phyloP scores from a whole-genome alignment of 108 stramenopile species.

The Ochromonas danica region DNA sequence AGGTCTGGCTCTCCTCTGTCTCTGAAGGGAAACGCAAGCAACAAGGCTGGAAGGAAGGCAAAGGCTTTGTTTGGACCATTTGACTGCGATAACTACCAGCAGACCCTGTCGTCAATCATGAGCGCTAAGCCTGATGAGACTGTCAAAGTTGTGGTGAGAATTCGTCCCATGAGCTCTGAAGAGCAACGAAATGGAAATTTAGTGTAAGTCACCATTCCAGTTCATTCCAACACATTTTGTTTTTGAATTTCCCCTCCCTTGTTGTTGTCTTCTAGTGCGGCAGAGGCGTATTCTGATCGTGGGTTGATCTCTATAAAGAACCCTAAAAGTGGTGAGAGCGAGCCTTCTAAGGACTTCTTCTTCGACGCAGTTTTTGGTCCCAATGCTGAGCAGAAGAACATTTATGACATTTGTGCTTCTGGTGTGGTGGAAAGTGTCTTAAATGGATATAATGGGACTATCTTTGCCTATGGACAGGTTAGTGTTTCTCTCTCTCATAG shows the following conservation, averaged over 20 bases:
- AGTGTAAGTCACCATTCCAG: conserved; percentile 38
- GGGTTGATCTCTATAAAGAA: conserved; percentile 67
- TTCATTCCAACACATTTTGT: background rate
- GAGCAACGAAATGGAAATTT: conserved; percentile 82
- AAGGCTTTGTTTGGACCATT: no score
- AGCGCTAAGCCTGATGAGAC: conserved; percentile 55
- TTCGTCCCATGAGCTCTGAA: conserved; percentile 86
- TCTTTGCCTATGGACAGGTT: conserved; percentile 96
- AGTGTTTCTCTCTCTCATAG: background rate
- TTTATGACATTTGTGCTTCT: conserved; percentile 85
- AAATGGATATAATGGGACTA: conserved; percentile 92
- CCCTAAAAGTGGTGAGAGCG: conserved; percentile 63
- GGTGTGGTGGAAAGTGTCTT: conserved; percentile 86
- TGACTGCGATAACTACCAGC: no score
- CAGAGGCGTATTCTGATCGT: conserved; percentile 64
- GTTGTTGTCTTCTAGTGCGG: conserved; percentile 46
- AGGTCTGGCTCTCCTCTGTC: no score
- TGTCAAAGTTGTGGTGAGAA: conserved; percentile 85
- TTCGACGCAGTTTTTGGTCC: conserved; percentile 89
- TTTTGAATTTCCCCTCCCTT: background rate
- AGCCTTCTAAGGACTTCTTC: conserved; percentile 77
- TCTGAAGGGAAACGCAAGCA: no score
- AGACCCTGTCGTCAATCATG: no score
- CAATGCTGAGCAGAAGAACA: conserved; percentile 70
- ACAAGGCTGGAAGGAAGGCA: no score